Base-by-base conservation (phyloP, 1,284 basidiomycete genomes). In the Sporisorium iseilematis-ciliati region DNA sequence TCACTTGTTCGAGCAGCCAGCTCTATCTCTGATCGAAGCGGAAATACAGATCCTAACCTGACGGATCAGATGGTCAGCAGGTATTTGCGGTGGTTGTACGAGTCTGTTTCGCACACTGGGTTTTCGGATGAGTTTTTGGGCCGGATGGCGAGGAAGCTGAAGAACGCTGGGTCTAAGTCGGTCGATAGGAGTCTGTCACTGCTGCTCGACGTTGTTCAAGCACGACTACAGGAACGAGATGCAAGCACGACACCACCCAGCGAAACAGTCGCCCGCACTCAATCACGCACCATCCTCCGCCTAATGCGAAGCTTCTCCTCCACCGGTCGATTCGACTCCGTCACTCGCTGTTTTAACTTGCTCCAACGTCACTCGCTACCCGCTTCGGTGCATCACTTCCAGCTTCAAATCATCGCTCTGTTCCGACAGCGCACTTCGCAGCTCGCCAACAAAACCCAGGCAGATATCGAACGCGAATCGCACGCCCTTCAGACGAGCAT, bases 341-440 rank as follows among this genome's bases (percentile, higher is more conserved):
- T 75, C 6, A 46, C 38, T 23, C 21, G 41, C 6, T 75, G 57
- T 35, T 75, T 75, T 26, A 46, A 51, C 3, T 7, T 57, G 20
- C 59, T 75, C 14, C 14, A 21, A 2, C 25, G 20, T 0, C 40
- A 58, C 21, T 29, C 43, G 6, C 18, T 66, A 1, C 52, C 72
- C 6, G 43, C 29, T 12, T 45, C 10, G 3, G 25, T 69, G 20
- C 25, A 29, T 10, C 73, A 75, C 33, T 64, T 67, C 31, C 73
- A 75, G 42, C 23, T 63, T n/a, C 50, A 52, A 35, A 45, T 75
- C 41, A 54, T 75, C 23, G 63, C 73, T 11, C 12, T 64, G 18
- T 57, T 70, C 18, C 56, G 48, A 21, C 33, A 63, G 23, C 52
- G 31, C 10, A 20, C 25, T n/a, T 54, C 40, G 2, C 21, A 41